Evolutionary conservation across 75 land plant species (phyloP).

Genomic region (Picea sitchensis): DNA sequence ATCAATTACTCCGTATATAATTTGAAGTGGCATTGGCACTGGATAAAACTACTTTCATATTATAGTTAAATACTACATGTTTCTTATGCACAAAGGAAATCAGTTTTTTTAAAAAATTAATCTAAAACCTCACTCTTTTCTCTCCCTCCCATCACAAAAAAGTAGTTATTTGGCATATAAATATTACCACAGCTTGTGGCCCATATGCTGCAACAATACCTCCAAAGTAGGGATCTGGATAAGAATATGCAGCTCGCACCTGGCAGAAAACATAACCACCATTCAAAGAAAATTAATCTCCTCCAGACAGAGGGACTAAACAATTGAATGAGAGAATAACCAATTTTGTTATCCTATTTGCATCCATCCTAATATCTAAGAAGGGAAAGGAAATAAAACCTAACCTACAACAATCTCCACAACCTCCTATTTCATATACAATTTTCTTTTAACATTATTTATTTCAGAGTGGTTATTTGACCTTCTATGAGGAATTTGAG

Average conservation of each 20-base stretch:
- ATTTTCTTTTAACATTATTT: neutral
- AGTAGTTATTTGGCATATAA: neutral
- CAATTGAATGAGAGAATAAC: neutral
- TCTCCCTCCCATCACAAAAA: neutral
- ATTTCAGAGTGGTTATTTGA: neutral
- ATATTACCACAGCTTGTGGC: slow-evolving; percentile 19
- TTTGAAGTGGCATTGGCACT: neutral
- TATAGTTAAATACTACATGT: neutral
- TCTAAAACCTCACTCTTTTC: neutral
- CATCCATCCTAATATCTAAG: neutral
- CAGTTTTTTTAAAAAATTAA: neutral
- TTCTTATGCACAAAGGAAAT: neutral
- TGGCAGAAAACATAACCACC: too few relatives aligned
- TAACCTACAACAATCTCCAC: neutral
- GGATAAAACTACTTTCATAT: neutral
- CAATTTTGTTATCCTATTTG: neutral
- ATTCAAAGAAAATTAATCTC: too few relatives aligned
- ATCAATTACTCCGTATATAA: neutral
- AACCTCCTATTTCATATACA: neutral
- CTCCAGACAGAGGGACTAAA: neutral
- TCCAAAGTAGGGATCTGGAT: slow-evolving; percentile 52
- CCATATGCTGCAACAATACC: slow-evolving; percentile 45
- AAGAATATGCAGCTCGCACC: slow-evolving; percentile 45
- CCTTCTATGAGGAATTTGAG: too few relatives aligned
- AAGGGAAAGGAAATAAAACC: neutral